A percentile compares a stretch with the other conserved stretches of the same genome.
These are phyloP conservation scores for Kodamaea leandrae DNA, from an alignment of 805 yeast genomes.

Conservation along the genomic window DNA sequence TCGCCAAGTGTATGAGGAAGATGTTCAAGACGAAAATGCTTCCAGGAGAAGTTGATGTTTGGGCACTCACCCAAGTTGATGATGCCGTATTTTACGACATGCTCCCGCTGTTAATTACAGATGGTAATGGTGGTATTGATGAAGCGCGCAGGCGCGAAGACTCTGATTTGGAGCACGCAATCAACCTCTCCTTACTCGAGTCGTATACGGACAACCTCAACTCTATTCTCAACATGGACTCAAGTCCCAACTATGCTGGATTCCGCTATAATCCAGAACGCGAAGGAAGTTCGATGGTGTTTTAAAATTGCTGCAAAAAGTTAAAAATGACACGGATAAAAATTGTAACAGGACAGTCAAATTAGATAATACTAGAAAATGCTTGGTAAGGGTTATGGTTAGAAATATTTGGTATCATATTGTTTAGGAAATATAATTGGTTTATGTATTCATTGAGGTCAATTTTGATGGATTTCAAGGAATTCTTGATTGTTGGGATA, in stretches of 20 bases:
- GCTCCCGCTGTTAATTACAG: slow-evolving; percentile 21
- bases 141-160: too few species aligned
- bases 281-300: background rate
- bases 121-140: too few species aligned
- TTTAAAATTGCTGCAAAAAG: background rate
- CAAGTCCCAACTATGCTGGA: slow-evolving; percentile 4
- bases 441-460: too few species aligned
- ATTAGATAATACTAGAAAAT: too few species aligned
- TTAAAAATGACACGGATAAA: background rate
- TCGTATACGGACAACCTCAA: slow-evolving; percentile 6
- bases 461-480: too few species aligned
- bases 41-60: slow-evolving; percentile 19
- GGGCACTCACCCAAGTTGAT: slow-evolving; percentile 23
- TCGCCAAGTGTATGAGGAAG: slow-evolving; percentile 19
- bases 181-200: slow-evolving; percentile 4
- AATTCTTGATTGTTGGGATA: too few species aligned
- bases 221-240: slow-evolving; percentile 3
- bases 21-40: slow-evolving; percentile 17
- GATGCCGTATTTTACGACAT: slow-evolving; percentile 19
- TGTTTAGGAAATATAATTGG: too few species aligned
- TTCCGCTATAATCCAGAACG: slow-evolving; percentile 8
- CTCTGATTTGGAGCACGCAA: slow-evolving; percentile 4
- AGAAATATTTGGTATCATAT: too few species aligned
- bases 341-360: too few species aligned
- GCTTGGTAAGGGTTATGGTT: too few species aligned